Evolutionary conservation across 2,329 filamentous ascomycete species (phyloP).

Genomic region (Penicillium capsulatum): DNA sequence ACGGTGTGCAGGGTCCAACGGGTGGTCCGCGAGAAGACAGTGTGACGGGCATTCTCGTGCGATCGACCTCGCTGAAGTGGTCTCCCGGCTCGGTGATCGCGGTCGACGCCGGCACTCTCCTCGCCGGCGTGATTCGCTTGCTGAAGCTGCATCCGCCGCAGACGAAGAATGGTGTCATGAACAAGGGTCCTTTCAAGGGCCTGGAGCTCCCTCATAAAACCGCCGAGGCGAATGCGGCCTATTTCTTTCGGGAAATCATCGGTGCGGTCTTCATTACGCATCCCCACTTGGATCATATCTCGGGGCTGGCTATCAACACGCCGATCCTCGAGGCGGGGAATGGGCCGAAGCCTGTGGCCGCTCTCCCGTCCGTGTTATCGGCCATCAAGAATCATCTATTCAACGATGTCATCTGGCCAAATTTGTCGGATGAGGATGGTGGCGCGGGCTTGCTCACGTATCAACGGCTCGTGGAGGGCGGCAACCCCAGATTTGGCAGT

Average conservation of each 20-base stretch:
- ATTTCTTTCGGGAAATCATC: slow-evolving; percentile 74
- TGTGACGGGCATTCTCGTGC: slow-evolving; percentile 82
- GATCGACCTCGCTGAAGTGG: slow-evolving; percentile 76
- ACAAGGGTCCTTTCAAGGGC: slow-evolving; percentile 73
- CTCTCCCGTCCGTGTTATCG: slow-evolving; percentile 80
- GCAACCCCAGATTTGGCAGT: slow-evolving; percentile 76
- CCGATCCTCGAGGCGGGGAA: slow-evolving; percentile 74
- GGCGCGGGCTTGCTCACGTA: slow-evolving; percentile 91
- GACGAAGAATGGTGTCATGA: slow-evolving; percentile 27
- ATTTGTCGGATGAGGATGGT: slow-evolving; percentile 91
- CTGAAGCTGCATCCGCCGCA: slow-evolving; percentile 50
- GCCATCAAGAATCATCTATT: slow-evolving; percentile 94
- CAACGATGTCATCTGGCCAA: slow-evolving; percentile 97
- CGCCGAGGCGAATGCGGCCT: slow-evolving; percentile 70
- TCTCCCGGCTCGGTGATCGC: slow-evolving; percentile 75
- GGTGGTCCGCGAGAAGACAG: slow-evolving; percentile 89
- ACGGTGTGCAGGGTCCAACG: slow-evolving; percentile 65
- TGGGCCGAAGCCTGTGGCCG: slow-evolving; percentile 77
- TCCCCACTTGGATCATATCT: slow-evolving; percentile 92
- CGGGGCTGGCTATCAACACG: slow-evolving; percentile 89
- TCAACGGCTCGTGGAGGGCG: slow-evolving; percentile 80
- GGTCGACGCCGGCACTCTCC: slow-evolving; percentile 89
- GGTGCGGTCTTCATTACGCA: slow-evolving; percentile 92
- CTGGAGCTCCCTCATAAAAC: slow-evolving; percentile 64
- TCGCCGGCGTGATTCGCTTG: slow-evolving; percentile 78